A percentile compares a stretch with the other conserved stretches of the same genome.
Conservation (phyloP, 2,329 filamentous ascomycete genomes). For the Talaromyces sp. region DNA sequence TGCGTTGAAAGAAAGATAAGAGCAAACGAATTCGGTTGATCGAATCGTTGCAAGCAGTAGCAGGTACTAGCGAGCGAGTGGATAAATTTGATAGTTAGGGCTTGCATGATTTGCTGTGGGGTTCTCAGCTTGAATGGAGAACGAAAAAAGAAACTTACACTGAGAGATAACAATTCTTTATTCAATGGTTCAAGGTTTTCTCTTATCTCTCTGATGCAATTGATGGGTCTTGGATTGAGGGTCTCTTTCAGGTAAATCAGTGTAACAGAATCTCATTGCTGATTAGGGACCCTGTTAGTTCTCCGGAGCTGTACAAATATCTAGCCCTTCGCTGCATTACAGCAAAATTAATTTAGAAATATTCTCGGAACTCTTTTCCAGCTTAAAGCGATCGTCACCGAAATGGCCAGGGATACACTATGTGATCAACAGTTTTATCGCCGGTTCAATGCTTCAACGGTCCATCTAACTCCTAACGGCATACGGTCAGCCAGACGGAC, state of each 20-base stretch:
- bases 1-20: background rate
- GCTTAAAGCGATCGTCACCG: background rate
- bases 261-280: background rate
- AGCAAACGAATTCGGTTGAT: background rate
- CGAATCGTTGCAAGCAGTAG: background rate
- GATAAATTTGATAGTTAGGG: background rate
- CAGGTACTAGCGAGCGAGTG: background rate
- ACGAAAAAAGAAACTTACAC: background rate
- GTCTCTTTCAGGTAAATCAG: background rate
- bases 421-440: background rate
- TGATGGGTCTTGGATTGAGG: background rate
- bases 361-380: background rate
- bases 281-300: background rate
- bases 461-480: background rate
- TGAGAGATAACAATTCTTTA: background rate
- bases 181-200: background rate
- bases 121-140: background rate
- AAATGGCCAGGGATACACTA: background rate
- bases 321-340: background rate
- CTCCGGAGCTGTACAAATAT: background rate
- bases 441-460: background rate
- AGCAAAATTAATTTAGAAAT: no score
- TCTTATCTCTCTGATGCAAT: background rate
- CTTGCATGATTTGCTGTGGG: slow-evolving; percentile 1
- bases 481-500: background rate